Percentiles rank a stretch among this genome's conserved stretches.
phyloP scores from a whole-genome alignment of 2,329 filamentous ascomycete species.

The Botrytis elliptica region DNA sequence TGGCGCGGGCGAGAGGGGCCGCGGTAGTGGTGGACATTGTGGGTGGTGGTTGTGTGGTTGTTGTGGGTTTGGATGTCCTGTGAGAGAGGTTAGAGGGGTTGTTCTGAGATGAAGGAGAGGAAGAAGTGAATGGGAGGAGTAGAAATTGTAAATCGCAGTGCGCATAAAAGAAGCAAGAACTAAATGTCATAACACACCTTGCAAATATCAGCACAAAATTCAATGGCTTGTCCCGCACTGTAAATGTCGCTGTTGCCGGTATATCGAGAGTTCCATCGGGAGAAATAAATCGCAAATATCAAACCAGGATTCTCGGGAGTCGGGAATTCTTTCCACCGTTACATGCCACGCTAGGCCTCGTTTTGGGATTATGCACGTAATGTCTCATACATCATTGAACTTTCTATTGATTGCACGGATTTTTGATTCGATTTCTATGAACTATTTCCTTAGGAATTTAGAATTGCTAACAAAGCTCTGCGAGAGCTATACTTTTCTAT shows the following conservation, averaged over 20 bases:
- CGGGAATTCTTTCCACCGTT: slow-evolving; percentile 15
- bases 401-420: background rate
- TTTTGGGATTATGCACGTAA: slow-evolving; percentile 8
- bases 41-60: background rate
- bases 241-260: background rate
- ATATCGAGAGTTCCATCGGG: background rate
- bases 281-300: slow-evolving; percentile 16
- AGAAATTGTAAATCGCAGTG: background rate
- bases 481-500: background rate
- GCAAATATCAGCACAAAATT: background rate
- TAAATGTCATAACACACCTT: background rate
- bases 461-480: background rate
- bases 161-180: too few species aligned
- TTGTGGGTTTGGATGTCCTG: background rate
- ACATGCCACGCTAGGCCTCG: slow-evolving; percentile 9
- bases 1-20: background rate
- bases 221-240: slow-evolving; percentile 7
- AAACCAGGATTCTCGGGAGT: slow-evolving; percentile 17
- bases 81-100: slow-evolving; percentile 7
- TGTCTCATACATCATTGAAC: background rate
- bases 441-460: background rate
- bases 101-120: background rate
- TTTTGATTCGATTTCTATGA: background rate
- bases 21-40: slow-evolving; percentile 3
- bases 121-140: background rate